phyloP scores from a whole-genome alignment of 2,329 filamentous ascomycete species.

The Botryotinia convoluta region DNA sequence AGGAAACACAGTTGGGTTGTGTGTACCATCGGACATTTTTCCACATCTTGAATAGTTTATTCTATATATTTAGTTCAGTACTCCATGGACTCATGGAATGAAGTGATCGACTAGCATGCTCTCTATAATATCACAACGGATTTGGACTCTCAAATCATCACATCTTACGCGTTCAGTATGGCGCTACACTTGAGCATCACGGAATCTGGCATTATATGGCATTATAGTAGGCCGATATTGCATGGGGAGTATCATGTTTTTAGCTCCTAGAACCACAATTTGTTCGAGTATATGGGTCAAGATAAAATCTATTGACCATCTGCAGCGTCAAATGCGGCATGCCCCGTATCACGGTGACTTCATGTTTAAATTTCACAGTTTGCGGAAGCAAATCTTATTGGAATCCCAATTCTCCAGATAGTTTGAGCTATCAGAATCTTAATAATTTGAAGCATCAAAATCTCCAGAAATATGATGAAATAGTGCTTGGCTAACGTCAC shows the following conservation, averaged over 20 bases:
- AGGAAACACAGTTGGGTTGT: background rate
- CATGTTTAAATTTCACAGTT: background rate
- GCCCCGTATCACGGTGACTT: background rate
- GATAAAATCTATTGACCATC: background rate
- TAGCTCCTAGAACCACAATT: background rate
- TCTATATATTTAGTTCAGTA: background rate
- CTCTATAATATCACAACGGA: background rate
- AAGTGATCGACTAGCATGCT: background rate
- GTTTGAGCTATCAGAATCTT: background rate
- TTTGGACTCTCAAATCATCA: background rate
- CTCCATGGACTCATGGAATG: background rate
- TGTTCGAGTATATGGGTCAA: background rate
- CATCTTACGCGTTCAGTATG: background rate
- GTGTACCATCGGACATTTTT: background rate
- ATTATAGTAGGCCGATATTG: background rate
- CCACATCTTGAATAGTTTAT: background rate
- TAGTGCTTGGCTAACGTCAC: background rate
- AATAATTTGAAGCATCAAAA: background rate
- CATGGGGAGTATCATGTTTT: background rate
- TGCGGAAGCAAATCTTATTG: background rate
- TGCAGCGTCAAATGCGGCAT: background rate
- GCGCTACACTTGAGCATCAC: background rate
- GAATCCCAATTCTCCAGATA: background rate
- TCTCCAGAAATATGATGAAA: background rate
- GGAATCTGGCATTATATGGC: background rate